These are phyloP conservation scores for Prunus fruticosa DNA, from an alignment of 306 rosid species.

Conservation along the genomic window DNA sequence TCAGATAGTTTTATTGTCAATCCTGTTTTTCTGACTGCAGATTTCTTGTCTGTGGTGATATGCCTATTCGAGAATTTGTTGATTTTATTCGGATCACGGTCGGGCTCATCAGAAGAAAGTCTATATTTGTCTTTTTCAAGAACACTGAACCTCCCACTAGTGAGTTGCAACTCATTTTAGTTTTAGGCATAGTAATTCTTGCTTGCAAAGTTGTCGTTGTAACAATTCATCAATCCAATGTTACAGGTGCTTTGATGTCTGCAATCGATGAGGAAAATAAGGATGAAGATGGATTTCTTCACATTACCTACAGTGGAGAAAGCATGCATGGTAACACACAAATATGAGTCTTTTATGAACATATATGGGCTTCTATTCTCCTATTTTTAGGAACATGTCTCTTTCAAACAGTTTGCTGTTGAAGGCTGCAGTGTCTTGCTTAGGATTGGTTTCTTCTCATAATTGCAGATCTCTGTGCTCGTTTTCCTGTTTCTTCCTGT, in stretches of 20 bases:
- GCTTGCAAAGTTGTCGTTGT: not conserved
- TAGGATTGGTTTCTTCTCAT: too few species aligned
- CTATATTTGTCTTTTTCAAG: not conserved
- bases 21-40: too few species aligned
- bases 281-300: not conserved
- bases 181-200: not conserved
- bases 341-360: too few species aligned
- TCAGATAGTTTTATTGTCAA: too few species aligned
- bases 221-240: not conserved
- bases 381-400: too few species aligned
- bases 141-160: not conserved
- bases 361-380: too few species aligned
- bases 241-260: not conserved
- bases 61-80: not conserved
- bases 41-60: too few species aligned
- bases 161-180: not conserved
- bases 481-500: too few species aligned
- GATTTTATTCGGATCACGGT: not conserved
- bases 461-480: too few species aligned
- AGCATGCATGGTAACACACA: not conserved
- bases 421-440: too few species aligned
- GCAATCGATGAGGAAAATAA: not conserved
- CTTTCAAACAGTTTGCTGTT: too few species aligned
- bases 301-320: not conserved
- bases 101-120: not conserved